Evolutionary conservation across 2,329 filamentous ascomycete species (phyloP).

Genomic region (Aspergillus vadensis): DNA sequence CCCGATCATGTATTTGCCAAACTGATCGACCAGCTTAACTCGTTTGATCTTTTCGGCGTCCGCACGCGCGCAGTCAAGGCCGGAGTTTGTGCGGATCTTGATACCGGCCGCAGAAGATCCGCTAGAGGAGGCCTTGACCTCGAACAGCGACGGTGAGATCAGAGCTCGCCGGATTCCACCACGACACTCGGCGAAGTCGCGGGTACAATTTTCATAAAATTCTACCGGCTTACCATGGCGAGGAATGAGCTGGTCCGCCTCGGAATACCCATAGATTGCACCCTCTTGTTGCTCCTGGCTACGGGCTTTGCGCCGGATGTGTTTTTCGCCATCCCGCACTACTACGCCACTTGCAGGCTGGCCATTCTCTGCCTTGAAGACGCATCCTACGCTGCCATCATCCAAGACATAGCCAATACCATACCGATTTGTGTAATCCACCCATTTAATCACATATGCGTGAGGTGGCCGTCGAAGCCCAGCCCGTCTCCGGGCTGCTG

Average conservation of each 20-base stretch:
- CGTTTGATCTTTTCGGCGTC: slow-evolving; percentile 52
- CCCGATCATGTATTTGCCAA: slow-evolving; percentile 56
- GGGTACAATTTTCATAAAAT: slow-evolving; percentile 50
- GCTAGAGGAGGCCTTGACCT: slow-evolving; percentile 33
- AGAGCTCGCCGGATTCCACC: slow-evolving; percentile 44
- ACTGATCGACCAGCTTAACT: slow-evolving; percentile 52
- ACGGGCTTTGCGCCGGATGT: slow-evolving; percentile 49
- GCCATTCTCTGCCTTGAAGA: slow-evolving; percentile 51
- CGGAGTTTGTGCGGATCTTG: slow-evolving; percentile 36
- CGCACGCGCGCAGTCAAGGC: slow-evolving; percentile 37
- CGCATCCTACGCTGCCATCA: slow-evolving; percentile 53
- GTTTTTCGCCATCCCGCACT: slow-evolving; percentile 48
- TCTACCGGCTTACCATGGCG: slow-evolving; percentile 46
- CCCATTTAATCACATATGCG: slow-evolving; percentile 55
- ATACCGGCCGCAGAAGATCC: slow-evolving; percentile 29
- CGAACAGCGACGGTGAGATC: slow-evolving; percentile 45
- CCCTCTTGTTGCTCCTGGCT: slow-evolving; percentile 36
- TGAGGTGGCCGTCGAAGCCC: slow-evolving; percentile 37
- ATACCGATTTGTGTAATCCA: slow-evolving; percentile 55
- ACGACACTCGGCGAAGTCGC: slow-evolving; percentile 33
- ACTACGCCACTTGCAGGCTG: slow-evolving; percentile 50
- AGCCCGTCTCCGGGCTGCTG: slow-evolving; percentile 35
- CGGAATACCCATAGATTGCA: slow-evolving; percentile 37
- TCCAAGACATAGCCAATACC: slow-evolving; percentile 55
- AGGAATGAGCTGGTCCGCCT: slow-evolving; percentile 49